A percentile compares a stretch with the other conserved stretches of the same genome.
Conservation (phyloP, 192 early-diverging fungal genomes). For the Backusella tuberculispora region DNA sequence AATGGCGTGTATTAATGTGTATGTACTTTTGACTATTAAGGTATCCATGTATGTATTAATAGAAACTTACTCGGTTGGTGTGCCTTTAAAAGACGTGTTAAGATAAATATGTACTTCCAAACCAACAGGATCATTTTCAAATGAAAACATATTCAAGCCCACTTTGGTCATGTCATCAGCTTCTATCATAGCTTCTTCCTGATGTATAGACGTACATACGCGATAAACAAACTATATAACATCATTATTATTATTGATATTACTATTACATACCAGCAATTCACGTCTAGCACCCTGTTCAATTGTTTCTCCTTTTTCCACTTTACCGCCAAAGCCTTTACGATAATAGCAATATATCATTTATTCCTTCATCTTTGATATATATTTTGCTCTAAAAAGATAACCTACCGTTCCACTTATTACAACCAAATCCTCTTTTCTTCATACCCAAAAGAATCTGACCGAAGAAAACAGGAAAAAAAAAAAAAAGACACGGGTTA, state of each 20-base stretch:
- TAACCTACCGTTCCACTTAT: conserved; percentile 64
- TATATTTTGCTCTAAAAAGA: not conserved
- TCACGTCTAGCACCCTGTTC: conserved; percentile 66
- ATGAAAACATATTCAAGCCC: conserved; percentile 67
- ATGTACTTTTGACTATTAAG: not conserved
- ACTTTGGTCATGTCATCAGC: conserved; percentile 47
- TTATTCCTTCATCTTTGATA: not conserved
- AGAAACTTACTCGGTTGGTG: conserved; percentile 56
- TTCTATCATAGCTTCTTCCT: conserved; percentile 60
- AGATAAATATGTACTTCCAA: conserved; percentile 72
- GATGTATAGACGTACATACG: not conserved
- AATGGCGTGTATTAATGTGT: not conserved
- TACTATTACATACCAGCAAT: conserved; percentile 36
- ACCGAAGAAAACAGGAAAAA: not conserved
- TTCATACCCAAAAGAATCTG: conserved; percentile 76
- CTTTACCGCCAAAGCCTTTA: conserved; percentile 77
- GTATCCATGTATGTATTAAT: no score
- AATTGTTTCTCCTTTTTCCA: conserved; percentile 68
- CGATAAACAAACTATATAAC: not conserved
- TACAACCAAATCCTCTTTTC: conserved; percentile 77
- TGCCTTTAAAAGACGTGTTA: conserved; percentile 47
- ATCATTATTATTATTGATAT: not conserved
- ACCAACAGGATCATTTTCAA: conserved; percentile 61
- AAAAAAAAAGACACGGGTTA: not conserved
- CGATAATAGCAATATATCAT: not conserved